phyloP scores from a whole-genome alignment of 192 early-diverging fungal species.

The Lunasporangiospora selenospora region DNA sequence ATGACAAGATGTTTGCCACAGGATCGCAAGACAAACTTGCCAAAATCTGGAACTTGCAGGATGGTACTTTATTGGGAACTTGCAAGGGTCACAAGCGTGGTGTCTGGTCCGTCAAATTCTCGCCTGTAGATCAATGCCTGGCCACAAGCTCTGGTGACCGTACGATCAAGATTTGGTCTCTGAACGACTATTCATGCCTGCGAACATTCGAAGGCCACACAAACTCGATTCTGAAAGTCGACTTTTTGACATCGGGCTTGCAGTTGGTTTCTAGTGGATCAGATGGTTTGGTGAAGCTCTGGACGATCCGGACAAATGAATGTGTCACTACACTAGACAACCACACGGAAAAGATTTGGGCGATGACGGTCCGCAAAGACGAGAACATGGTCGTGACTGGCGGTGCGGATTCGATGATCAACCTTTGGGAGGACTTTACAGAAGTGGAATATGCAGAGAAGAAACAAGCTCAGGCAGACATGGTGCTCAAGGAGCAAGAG shows the following conservation, averaged over 20 bases:
- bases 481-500: slow-evolving; percentile 88
- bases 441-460: slow-evolving; percentile 80
- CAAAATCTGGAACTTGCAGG: slow-evolving; percentile 88
- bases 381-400: slow-evolving; percentile 83
- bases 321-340: slow-evolving; percentile 93
- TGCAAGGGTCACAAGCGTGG: slow-evolving; percentile 94
- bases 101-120: slow-evolving; percentile 93
- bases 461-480: slow-evolving; percentile 74
- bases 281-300: slow-evolving; percentile 96
- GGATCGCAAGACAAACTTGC: slow-evolving; percentile 96
- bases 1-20: slow-evolving; percentile 92
- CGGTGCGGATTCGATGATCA: slow-evolving; percentile 89
- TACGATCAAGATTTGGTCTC: slow-evolving; percentile 94
- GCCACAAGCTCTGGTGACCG: slow-evolving; percentile 94
- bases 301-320: slow-evolving; percentile 91
- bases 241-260: slow-evolving; percentile 85
- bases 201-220: slow-evolving; percentile 97
- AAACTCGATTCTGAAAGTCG: slow-evolving; percentile 90
- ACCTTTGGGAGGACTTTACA: slow-evolving; percentile 94
- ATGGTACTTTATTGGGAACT: slow-evolving; percentile 79
- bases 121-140: slow-evolving; percentile 94
- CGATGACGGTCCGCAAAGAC: slow-evolving; percentile 76
- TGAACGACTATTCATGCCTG: slow-evolving; percentile 87
- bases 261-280: slow-evolving; percentile 90
- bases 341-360: slow-evolving; percentile 97